Percentiles rank a stretch among this genome's conserved stretches.
phyloP scores from a whole-genome alignment of 2,329 filamentous ascomycete genomes.

The Rhinocladiella mackenziei region DNA sequence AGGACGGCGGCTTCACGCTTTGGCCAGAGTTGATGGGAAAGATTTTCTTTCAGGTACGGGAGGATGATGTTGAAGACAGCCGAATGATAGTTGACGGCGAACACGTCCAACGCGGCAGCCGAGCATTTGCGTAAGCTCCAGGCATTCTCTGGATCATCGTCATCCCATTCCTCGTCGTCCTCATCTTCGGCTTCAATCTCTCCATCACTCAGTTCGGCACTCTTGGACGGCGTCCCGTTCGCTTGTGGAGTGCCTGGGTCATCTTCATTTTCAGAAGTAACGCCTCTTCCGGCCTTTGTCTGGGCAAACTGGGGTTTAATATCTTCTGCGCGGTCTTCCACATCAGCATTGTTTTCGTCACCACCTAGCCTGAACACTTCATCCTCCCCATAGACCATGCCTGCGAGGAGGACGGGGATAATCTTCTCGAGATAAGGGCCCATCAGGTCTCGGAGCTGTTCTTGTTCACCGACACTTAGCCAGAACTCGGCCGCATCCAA shows the following conservation, averaged over 20 bases:
- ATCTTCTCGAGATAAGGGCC: slow-evolving; percentile 77
- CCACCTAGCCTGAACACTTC: slow-evolving; percentile 81
- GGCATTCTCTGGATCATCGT: slow-evolving; percentile 75
- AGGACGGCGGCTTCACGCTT: slow-evolving; percentile 91
- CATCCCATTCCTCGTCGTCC: slow-evolving; percentile 62
- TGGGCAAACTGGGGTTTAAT: slow-evolving; percentile 91
- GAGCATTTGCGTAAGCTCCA: slow-evolving; percentile 98
- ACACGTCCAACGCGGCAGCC: slow-evolving; percentile 88
- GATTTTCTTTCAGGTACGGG: slow-evolving; percentile 84
- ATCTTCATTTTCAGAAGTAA: slow-evolving; percentile 37
- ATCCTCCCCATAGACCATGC: slow-evolving; percentile 95
- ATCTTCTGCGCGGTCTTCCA: slow-evolving; percentile 84
- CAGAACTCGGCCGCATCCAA: slow-evolving; percentile 97
- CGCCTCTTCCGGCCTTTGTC: slow-evolving; percentile 54
- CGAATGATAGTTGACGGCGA: slow-evolving; percentile 83
- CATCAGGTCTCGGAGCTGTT: slow-evolving; percentile 70
- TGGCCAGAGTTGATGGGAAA: slow-evolving; percentile 85
- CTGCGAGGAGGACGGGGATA: slow-evolving; percentile 83
- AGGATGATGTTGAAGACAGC: slow-evolving; percentile 88
- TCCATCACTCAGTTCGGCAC: slow-evolving; percentile 77
- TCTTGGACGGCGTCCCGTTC: slow-evolving; percentile 53
- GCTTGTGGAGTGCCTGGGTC: slow-evolving; percentile 39
- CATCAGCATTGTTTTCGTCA: slow-evolving; percentile 82
- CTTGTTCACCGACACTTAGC: slow-evolving; percentile 87
- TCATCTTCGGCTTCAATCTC: slow-evolving; percentile 74